These are phyloP conservation scores for Cystobasidiaceae sp. DNA, from an alignment of 1,284 basidiomycete genomes.

Conservation along the genomic window DNA sequence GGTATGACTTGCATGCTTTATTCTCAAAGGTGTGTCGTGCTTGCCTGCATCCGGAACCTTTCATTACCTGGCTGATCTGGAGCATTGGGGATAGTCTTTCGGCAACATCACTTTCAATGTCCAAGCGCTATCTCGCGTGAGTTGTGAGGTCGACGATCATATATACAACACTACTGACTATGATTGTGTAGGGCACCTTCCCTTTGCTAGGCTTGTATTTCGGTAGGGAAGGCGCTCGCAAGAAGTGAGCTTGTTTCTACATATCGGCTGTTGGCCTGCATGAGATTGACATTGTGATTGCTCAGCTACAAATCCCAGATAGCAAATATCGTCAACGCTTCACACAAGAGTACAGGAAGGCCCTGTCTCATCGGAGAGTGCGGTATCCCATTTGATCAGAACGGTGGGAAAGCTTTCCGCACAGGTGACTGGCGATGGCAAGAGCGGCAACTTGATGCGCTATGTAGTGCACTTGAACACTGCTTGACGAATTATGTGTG, in stretches of 20 bases:
- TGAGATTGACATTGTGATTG: too few species aligned
- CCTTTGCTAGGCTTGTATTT: slow-evolving; percentile 72
- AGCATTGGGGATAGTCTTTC: too few species aligned
- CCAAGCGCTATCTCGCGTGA: slow-evolving; percentile 73
- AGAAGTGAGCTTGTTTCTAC: too few species aligned
- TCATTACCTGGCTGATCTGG: too few species aligned
- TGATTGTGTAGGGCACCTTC: slow-evolving; percentile 61
- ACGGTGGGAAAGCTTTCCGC: slow-evolving; percentile 64
- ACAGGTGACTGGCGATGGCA: slow-evolving; percentile 61
- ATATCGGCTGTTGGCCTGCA: too few species aligned
- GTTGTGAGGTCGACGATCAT: slow-evolving; percentile 35
- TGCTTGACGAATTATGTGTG: slow-evolving; percentile 15
- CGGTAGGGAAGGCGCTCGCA: slow-evolving; percentile 69
- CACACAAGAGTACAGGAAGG: slow-evolving; percentile 61
- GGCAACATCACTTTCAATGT: slow-evolving; percentile 81
- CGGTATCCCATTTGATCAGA: slow-evolving; percentile 90
- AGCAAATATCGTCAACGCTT: slow-evolving; percentile 65
- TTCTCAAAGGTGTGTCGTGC: slow-evolving; percentile 60
- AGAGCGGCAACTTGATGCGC: slow-evolving; percentile 46
- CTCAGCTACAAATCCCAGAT: slow-evolving; percentile 65
- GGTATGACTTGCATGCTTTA: slow-evolving; percentile 84
- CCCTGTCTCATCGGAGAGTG: slow-evolving; percentile 84
- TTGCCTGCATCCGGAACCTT: too few species aligned
- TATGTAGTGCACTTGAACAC: slow-evolving; percentile 45
- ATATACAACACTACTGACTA: background rate